Evolutionary conservation across 73 alveolate genomes (phyloP).

Genomic region (Paramecium primaurelia): DNA sequence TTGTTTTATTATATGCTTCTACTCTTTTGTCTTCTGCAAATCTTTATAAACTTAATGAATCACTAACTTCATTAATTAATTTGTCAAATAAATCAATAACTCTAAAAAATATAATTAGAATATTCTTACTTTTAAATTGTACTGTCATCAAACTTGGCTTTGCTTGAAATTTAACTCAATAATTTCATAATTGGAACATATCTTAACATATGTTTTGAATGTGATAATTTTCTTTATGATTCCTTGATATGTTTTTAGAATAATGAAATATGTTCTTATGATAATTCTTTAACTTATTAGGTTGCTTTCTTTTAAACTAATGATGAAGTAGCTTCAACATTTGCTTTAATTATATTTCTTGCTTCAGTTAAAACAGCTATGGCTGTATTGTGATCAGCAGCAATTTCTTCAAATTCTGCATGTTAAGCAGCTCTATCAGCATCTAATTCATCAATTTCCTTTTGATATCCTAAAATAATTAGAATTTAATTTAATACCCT

Average conservation of each 20-base stretch:
- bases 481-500: background rate
- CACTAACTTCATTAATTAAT: constrained; percentile 35
- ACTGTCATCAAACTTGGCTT: background rate
- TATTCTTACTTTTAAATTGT: background rate
- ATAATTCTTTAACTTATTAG: background rate
- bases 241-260: constrained; percentile 21
- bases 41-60: constrained; percentile 27
- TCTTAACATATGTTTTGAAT: constrained; percentile 21
- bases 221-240: constrained; percentile 3
- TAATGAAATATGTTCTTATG: background rate
- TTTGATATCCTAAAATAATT: background rate
- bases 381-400: constrained; percentile 25
- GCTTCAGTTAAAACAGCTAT: constrained; percentile 46
- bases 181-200: constrained; percentile 15
- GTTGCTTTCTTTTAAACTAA: background rate
- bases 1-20: background rate
- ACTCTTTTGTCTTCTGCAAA: constrained; percentile 54
- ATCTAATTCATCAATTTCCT: constrained; percentile 41
- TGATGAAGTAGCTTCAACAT: constrained; percentile 40
- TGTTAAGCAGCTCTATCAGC: constrained; percentile 42
- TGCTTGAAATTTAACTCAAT: background rate
- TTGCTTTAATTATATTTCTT: background rate
- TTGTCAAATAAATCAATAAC: constrained; percentile 8
- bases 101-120: background rate
- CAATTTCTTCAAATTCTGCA: background rate